Conservation (phyloP, 2,329 filamentous ascomycete genomes). For the Exophiala bonariae region DNA sequence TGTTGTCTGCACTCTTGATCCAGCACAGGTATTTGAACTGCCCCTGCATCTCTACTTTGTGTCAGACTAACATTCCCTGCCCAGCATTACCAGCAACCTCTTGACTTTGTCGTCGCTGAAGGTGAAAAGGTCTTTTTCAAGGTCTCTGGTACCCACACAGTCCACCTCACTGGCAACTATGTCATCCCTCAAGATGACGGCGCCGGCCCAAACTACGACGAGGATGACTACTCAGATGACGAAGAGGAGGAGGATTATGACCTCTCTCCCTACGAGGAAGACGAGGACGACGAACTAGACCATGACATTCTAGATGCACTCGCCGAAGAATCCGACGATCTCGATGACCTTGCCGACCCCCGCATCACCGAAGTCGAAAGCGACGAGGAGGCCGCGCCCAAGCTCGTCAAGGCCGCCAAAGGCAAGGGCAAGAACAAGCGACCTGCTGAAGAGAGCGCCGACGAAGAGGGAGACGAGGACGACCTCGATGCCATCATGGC, state of each 20-base stretch:
- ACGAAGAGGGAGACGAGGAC: slow-evolving; percentile 55
- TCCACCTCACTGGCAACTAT: slow-evolving; percentile 96
- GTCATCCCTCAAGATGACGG: slow-evolving; percentile 68
- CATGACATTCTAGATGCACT: slow-evolving; percentile 45
- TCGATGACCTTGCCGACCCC: slow-evolving; percentile 75
- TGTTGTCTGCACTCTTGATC: slow-evolving; percentile 93
- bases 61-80: slow-evolving; percentile 5
- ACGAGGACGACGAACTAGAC: slow-evolving; percentile 63
- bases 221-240: slow-evolving; percentile 60
- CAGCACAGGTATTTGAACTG: slow-evolving; percentile 67
- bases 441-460: slow-evolving; percentile 66
- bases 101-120: slow-evolving; percentile 89
- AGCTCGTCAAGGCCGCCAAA: slow-evolving; percentile 37
- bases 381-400: slow-evolving; percentile 70
- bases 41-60: neutral
- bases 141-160: slow-evolving; percentile 82
- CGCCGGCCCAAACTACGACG: slow-evolving; percentile 35
- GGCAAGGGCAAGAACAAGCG: slow-evolving; percentile 90
- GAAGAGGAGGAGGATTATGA: slow-evolving; percentile 74
- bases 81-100: slow-evolving; percentile 90
- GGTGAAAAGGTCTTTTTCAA: slow-evolving; percentile 90
- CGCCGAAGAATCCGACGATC: slow-evolving; percentile 70
- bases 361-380: slow-evolving; percentile 81
- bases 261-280: slow-evolving; percentile 69
- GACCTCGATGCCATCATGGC: slow-evolving; percentile 80